phyloP scores from a whole-genome alignment of 495 filamentous ascomycete genomes.

The Trichoderma parareesei region DNA sequence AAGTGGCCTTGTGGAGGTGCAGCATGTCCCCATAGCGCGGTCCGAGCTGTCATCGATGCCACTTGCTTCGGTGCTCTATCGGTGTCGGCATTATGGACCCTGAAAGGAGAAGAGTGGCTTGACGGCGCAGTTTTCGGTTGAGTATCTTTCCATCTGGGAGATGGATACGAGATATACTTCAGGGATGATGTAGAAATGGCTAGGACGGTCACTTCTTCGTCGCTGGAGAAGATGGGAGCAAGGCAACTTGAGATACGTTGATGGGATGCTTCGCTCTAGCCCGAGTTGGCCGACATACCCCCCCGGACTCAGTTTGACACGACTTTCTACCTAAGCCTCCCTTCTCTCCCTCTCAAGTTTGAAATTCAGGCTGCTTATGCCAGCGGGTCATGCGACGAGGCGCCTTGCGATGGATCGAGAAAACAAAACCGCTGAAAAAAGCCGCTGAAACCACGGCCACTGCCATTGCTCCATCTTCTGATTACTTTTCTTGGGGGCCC shows the following conservation, averaged over 20 bases:
- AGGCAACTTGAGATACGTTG: too few relatives aligned
- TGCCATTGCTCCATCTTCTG: neutral
- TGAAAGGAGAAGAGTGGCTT: neutral
- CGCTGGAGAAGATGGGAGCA: too few relatives aligned
- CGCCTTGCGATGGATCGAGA: neutral
- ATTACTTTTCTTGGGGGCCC: neutral
- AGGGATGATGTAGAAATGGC: too few relatives aligned
- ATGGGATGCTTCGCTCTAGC: neutral
- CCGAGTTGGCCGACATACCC: neutral
- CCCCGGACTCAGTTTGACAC: neutral
- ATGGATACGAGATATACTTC: neutral
- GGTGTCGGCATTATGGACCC: neutral
- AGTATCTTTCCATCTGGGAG: neutral
- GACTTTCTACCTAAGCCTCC: neutral
- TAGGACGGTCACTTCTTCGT: too few relatives aligned
- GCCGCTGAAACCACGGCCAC: neutral
- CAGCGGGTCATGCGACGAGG: neutral
- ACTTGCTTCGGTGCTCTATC: neutral
- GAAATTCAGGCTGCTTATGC: conserved; percentile 1
- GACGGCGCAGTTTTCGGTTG: neutral
- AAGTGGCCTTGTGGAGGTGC: conserved; percentile 4
- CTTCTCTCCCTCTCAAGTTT: neutral
- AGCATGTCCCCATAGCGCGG: neutral
- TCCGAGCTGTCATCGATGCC: conserved; percentile 4
- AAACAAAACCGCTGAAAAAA: too few relatives aligned